A percentile compares a stretch with the other conserved stretches of the same genome.
Evolutionary conservation across 495 filamentous ascomycete genomes (phyloP).

Genomic region (Delitschia confertaspora): DNA sequence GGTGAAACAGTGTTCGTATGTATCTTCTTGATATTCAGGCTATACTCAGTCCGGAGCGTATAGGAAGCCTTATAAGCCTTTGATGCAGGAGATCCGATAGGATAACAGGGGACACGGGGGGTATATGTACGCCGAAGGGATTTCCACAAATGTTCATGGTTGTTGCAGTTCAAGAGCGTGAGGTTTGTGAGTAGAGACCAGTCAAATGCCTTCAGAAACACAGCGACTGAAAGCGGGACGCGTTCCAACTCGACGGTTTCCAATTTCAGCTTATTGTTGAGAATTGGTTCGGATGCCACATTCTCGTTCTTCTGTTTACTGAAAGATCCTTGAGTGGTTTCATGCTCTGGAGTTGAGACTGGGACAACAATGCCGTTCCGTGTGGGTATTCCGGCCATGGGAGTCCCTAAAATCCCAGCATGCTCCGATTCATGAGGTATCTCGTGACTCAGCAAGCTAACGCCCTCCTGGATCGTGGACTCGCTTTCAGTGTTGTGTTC

Average conservation of each 20-base stretch:
- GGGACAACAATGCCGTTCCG: neutral
- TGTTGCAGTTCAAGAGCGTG: constrained; percentile 70
- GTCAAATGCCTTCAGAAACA: constrained; percentile 64
- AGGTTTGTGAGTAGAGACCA: constrained; percentile 70
- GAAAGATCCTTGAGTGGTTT: too few species aligned
- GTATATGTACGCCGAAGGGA: constrained; percentile 62
- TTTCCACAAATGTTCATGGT: constrained; percentile 76
- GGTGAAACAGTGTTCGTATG: constrained; percentile 76
- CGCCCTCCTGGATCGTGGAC: constrained; percentile 9
- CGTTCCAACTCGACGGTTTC: constrained; percentile 76
- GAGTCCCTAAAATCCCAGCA: neutral
- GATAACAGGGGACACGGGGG: constrained; percentile 39
- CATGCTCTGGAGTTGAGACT: neutral
- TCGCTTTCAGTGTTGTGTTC: constrained; percentile 7
- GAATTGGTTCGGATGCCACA: constrained; percentile 2
- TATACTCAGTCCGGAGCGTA: constrained; percentile 45
- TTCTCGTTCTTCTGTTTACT: neutral
- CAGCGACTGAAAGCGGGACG: constrained; percentile 61
- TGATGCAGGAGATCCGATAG: constrained; percentile 20
- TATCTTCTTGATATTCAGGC: constrained; percentile 65
- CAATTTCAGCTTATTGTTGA: constrained; percentile 50
- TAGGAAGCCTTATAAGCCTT: constrained; percentile 28
- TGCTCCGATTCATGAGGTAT: neutral
- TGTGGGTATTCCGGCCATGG: neutral
- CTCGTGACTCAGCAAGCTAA: constrained; percentile 7